A percentile compares a stretch with the other conserved stretches of the same genome.
These are phyloP conservation scores for Marchantia paleacea DNA, from an alignment of 225 moss, liverwort and hornwort species.

Conservation along the genomic window DNA sequence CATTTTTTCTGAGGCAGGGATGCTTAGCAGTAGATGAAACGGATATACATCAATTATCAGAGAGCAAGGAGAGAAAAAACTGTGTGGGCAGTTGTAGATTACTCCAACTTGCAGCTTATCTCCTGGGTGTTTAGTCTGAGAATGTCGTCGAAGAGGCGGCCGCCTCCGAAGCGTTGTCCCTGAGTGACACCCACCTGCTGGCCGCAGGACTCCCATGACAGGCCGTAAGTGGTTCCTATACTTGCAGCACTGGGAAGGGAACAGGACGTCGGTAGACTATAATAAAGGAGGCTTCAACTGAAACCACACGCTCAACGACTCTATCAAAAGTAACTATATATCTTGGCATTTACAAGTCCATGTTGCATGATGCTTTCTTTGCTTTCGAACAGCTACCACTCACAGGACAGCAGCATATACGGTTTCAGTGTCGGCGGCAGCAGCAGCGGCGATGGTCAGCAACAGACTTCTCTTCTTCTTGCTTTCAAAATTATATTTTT, in stretches of 20 bases:
- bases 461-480: background rate
- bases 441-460: background rate
- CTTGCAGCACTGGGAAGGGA: background rate
- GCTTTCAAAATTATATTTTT: background rate
- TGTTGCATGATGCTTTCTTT: background rate
- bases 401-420: background rate
- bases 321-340: background rate
- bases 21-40: background rate
- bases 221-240: background rate
- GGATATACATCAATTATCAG: background rate
- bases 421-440: background rate
- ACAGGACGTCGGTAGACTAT: background rate
- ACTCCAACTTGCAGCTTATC: background rate
- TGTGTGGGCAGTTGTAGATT: background rate
- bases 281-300: background rate
- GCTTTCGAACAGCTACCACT: background rate
- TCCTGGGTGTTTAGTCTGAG: background rate
- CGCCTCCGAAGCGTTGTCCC: background rate
- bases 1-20: background rate
- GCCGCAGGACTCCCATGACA: no score
- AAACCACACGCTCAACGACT: background rate
- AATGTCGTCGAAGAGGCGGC: background rate
- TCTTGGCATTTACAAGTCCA: background rate
- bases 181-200: no score
- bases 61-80: background rate